Evolutionary conservation across 1,139 yeast species (phyloP), one percentile per base, ranked within the genome.

Genomic region (Candida labiduridarum): DNA sequence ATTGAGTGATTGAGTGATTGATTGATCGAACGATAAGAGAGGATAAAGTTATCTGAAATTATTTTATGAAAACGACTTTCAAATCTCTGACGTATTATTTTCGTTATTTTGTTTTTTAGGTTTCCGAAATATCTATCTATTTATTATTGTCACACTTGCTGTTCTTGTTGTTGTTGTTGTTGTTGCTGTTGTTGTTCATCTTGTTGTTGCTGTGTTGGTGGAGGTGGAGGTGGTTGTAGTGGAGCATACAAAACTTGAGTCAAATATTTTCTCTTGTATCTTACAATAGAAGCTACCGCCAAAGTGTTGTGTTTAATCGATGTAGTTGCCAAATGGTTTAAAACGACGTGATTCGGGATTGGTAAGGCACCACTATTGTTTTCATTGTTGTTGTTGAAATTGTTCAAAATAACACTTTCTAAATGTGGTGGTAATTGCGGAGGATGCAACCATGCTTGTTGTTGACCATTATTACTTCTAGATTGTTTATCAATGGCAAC

Each of bases 401-500:
- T 76, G 55, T 76, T 76, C 57, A 76, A 69, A 44, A 76, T 74
- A 41, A 76, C 81, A 59, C 69, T 73, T 51, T 76, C 80, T 56
- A 76, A 69, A 59, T 76, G 81, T 3, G 81, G 81, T 10, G 81
- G 81, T 52, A 76, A 65, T 57, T 76, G 80, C n/a, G 81, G 81
- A 10, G 81, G 80, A 52, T 75, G 79, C 49, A 76, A 74, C 94
- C 94, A 87, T 15, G 89, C 85, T 67, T 86, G 81, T 57, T 76
- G 83, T 55, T 74, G 79, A 51, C 85, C 87, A 59, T 80, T 82
- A 47, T 83, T 84, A 47, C 76, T 76, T 59, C 82, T 82, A 50
- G 87, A 83, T 59, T 85, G 89, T 59, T 79, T 80, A 60, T 87
- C 95, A 48, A 87, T 75, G 0, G 94, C 88, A 47, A 84, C 72